Evolutionary conservation across 176 grass and related monocot genomes (phyloP), one percentile per base, ranked within the genome.

Genomic region (Leersia perrieri): DNA sequence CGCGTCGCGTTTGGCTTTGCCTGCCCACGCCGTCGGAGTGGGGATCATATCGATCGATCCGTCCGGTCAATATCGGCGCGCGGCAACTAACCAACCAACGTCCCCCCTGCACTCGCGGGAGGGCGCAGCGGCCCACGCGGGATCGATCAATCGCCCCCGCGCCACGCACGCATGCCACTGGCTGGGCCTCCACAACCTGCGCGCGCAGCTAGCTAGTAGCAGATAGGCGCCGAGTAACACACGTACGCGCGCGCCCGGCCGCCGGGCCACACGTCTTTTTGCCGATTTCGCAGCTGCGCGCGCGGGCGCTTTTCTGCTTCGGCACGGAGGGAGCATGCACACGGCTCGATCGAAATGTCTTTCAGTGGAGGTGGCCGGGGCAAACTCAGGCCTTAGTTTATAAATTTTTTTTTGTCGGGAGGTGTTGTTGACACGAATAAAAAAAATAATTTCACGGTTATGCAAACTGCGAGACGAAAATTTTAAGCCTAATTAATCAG

Each of bases 181-280:
- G 53, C 53, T 58, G 22, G 53, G 53, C 53, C 53, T 20, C 53
- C 53, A 58, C n/a, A n/a, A n/a, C 53, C 8, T 25, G 22, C 22
- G 8, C 51, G n/a, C n/a, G n/a, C n/a, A n/a, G n/a, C n/a, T n/a
- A 14, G 16, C 47, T 51, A 51, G 47, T 20, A 53, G 6, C 4
- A 6, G 41, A 44, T 10, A 13, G 49, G 49, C 49, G 49, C 49
- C 18, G 49, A 53, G 18, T 20, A 53, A n/a, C 49, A n/a, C 49
- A n/a, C 49, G 49, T 53, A 53, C 49, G 47, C 7, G 35, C 35
- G 35, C 7, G 35, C 20, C 20, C 45, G 45, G 45, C 45, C 45
- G 64, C 14, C 33, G 53, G 73, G 28, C 30, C 80, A 27, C 58
- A 27, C 75, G 75, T 88, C 87, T 63, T 65, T 75, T 84, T 88